Evolutionary conservation across 495 filamentous ascomycete species (phyloP), one percentile per base, ranked within the genome.

Genomic region (Penicillium desertorum): DNA sequence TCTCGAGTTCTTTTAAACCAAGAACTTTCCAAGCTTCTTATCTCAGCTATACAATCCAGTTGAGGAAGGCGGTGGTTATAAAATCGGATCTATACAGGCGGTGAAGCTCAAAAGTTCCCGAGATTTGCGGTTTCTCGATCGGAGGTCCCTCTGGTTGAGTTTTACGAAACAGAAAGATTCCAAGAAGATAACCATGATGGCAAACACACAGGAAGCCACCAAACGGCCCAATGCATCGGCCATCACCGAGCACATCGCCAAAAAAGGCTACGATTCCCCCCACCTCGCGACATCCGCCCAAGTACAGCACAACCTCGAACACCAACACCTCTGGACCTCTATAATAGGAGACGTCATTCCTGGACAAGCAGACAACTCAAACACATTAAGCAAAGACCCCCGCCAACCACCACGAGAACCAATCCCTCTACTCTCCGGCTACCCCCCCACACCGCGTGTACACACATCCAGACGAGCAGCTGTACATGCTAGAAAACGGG

Each of bases 391-490:
- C 50, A 65, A 41, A 50, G 14, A 49, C 5, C 51, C 51, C 17
- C 25, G 51, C 58, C 47, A 32, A 48, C 34, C 50, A 64, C 49
- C 65, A 62, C 36, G 53, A 1, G 23, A 57, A 4, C 52, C 63
- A 7, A 75, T 86, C 4, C 78, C 81, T 6, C 70, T 98, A 58
- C 79, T 98, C 47, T 90, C 90, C 5, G 94, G 94, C 5, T 78
- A 96, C n/a, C 92, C 94, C 94, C 8, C 91, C 94, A 6, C 83
- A 88, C 48, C 83, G 85, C 6, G 80, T 96, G 22, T 98, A 98
- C 74, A 81, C 89, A 51, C 92, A 98, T 70, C 94, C 94, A 6
- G 94, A 97, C 70, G 90, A 95, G 72, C 91, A 96, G 72, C 81
- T 92, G 42, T 87, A 84, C 60, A 81, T 90, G 69, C 73, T 96